phyloP scores from a whole-genome alignment of 176 grass and related monocot species.

The Otatea glauca region DNA sequence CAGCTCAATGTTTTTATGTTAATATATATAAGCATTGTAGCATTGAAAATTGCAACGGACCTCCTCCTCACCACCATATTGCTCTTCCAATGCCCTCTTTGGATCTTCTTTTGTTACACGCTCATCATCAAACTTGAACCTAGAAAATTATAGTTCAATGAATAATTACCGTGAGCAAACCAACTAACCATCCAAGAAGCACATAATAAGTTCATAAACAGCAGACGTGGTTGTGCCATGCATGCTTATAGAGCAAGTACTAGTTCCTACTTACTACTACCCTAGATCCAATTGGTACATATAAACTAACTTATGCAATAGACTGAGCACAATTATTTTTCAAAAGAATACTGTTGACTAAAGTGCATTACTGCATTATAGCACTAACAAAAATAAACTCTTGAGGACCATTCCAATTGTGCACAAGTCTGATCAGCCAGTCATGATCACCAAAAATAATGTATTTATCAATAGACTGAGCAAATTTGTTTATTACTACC shows the following conservation, averaged over 20 bases:
- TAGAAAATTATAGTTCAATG: conserved; percentile 44
- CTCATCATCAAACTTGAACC: conserved; percentile 99
- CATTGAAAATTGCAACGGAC: conserved; percentile 47
- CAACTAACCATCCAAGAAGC: conserved; percentile 12
- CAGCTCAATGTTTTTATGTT: conserved; percentile 34
- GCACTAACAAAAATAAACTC: neutral
- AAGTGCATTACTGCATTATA: neutral
- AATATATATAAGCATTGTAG: conserved; percentile 2
- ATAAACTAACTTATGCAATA: neutral
- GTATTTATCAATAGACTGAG: neutral
- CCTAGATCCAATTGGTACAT: neutral
- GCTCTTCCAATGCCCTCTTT: conserved; percentile 92
- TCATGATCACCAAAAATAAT: neutral
- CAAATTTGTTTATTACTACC: neutral
- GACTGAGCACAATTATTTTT: neutral
- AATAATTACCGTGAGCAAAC: neutral
- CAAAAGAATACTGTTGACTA: neutral
- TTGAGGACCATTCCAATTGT: conserved; percentile 10
- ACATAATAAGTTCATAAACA: neutral
- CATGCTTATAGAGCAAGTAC: conserved; percentile 9
- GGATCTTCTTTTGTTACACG: conserved; percentile 96
- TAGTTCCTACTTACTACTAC: neutral
- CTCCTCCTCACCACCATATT: conserved; percentile 99
- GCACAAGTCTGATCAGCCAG: neutral
- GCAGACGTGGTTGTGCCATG: neutral